Percentiles rank a stretch among this genome's conserved stretches.
These are phyloP conservation scores for Neonectria sp. DNA, from an alignment of 2,329 filamentous ascomycete species.

Conservation along the genomic window DNA sequence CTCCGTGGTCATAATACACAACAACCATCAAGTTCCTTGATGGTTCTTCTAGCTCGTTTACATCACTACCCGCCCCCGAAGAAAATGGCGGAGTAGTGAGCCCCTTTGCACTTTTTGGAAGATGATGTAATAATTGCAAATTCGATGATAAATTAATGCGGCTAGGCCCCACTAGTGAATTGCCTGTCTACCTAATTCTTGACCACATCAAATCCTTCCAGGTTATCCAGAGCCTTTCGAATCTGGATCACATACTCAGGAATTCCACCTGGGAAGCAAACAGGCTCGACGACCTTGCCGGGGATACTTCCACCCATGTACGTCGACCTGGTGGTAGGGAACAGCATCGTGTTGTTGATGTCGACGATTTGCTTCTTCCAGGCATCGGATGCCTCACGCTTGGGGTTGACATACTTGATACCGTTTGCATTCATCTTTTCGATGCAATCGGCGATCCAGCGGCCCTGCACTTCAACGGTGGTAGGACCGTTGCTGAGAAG, in stretches of 20 bases:
- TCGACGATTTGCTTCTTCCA: constrained; percentile 68
- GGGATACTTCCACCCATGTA: constrained; percentile 72
- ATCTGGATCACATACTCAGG: constrained; percentile 51
- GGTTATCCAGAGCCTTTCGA: constrained; percentile 34
- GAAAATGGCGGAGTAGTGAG: not conserved
- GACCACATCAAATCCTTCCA: constrained; percentile 42
- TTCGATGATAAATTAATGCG: too few species aligned
- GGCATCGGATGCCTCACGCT: constrained; percentile 57
- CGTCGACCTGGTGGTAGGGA: constrained; percentile 65
- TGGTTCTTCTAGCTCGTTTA: too few species aligned
- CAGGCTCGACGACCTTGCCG: constrained; percentile 66
- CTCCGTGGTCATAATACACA: too few species aligned
- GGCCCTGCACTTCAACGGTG: constrained; percentile 68
- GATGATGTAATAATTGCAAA: not conserved
- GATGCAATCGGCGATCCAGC: constrained; percentile 69
- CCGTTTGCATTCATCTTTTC: constrained; percentile 61
- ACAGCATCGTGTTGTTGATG: constrained; percentile 61
- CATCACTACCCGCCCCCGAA: not conserved
- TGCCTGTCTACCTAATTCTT: constrained; percentile 21
- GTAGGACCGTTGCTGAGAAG: constrained; percentile 70
- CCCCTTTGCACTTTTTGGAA: not conserved
- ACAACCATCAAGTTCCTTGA: too few species aligned
- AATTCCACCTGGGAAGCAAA: constrained; percentile 63
- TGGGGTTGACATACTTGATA: constrained; percentile 67
- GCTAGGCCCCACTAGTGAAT: not conserved